Conservation (phyloP, 2,329 filamentous ascomycete genomes). For the Ceratocystis colombiana region DNA sequence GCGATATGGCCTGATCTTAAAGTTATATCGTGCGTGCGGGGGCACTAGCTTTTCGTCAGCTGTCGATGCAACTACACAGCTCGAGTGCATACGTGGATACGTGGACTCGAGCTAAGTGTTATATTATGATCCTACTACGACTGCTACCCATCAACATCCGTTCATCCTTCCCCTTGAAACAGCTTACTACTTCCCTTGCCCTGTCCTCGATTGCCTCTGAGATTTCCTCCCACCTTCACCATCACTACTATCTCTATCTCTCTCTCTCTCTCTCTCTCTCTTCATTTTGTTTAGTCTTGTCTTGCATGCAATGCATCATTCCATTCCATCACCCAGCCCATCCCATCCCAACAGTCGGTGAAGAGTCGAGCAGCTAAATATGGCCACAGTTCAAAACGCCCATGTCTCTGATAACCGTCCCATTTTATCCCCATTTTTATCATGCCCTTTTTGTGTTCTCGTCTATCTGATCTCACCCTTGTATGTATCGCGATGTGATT, state of each 20-base stretch:
- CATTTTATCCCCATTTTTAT: not conserved
- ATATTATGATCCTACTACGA: too few species aligned
- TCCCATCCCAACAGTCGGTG: not conserved
- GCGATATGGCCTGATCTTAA: not conserved
- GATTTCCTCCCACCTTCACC: not conserved
- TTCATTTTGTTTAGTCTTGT: not conserved
- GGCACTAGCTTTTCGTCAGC: too few species aligned
- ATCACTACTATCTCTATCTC: not conserved
- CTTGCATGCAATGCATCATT: not conserved
- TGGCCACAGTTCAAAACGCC: not conserved
- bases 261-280: not conserved
- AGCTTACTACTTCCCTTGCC: not conserved
- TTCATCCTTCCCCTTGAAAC: too few species aligned
- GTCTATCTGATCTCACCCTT: not conserved
- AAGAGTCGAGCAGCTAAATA: not conserved
- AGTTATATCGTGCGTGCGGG: not conserved
- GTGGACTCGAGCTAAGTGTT: too few species aligned
- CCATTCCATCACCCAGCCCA: not conserved
- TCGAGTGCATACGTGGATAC: too few species aligned
- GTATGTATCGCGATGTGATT: not conserved
- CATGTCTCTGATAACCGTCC: not conserved
- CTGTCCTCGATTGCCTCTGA: not conserved
- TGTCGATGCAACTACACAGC: not conserved
- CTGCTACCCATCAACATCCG: too few species aligned
- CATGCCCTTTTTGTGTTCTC: not conserved